A percentile compares a stretch with the other conserved stretches of the same genome.
Evolutionary conservation across 2,329 filamentous ascomycete species (phyloP).

Genomic region (Shiraia sp.): DNA sequence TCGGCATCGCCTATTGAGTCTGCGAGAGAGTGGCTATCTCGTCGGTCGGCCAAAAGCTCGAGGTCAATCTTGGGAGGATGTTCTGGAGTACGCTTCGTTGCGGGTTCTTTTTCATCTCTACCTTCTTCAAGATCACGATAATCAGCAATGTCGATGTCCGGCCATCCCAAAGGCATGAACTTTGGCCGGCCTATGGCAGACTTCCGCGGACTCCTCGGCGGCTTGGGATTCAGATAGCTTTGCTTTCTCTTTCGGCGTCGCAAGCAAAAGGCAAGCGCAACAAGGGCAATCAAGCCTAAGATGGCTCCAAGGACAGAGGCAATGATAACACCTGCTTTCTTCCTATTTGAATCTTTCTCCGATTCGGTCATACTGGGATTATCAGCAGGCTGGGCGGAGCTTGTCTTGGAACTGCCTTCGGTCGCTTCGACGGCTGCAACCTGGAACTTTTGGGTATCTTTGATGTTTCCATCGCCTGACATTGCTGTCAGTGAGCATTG

Average conservation of each 20-base stretch:
- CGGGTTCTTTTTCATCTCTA: conserved; percentile 21
- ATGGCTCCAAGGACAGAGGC: conserved; percentile 41
- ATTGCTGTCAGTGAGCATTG: conserved; percentile 51
- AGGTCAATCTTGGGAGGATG: conserved; percentile 46
- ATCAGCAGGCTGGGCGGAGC: conserved; percentile 1
- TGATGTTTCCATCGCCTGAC: conserved; percentile 25
- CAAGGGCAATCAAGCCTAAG: conserved; percentile 28
- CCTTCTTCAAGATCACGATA: conserved; percentile 45
- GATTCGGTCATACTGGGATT: conserved; percentile 10
- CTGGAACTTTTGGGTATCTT: conserved; percentile 51
- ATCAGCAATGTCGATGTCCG: conserved; percentile 18
- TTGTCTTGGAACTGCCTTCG: conserved; percentile 8
- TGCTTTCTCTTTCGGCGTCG: conserved; percentile 28
- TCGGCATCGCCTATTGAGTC: conserved; percentile 48
- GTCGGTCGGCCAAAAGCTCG: conserved; percentile 30
- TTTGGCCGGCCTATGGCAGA: conserved; percentile 48
- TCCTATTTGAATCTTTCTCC: conserved; percentile 6
- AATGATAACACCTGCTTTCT: conserved; percentile 25
- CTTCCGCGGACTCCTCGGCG: conserved; percentile 34
- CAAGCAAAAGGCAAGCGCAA: conserved; percentile 21
- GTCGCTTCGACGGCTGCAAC: conserved; percentile 38
- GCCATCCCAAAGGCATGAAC: conserved; percentile 32
- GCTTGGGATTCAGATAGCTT: conserved; percentile 23
- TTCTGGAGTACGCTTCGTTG: conserved; percentile 28
- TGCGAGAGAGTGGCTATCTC: conserved; percentile 38